Conservation (phyloP, 768 basidiomycete genomes). For the Agrocybe chaxingu region DNA sequence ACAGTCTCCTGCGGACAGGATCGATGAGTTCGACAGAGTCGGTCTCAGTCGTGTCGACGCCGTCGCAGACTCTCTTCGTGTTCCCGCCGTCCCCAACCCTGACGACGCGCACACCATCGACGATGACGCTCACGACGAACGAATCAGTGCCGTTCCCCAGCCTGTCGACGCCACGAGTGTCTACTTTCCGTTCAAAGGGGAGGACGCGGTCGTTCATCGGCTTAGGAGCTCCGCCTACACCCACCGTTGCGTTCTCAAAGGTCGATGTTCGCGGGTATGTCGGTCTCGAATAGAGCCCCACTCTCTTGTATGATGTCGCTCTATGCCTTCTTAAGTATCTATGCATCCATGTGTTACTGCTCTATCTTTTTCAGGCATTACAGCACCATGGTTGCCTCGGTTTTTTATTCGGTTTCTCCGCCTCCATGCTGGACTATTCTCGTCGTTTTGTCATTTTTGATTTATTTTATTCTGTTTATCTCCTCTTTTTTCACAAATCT, state of each 20-base stretch:
- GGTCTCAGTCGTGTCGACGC: constrained; percentile 37
- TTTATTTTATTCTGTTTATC: constrained; percentile 5
- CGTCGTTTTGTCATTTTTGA: background rate
- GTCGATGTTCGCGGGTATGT: constrained; percentile 85
- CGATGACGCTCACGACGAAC: constrained; percentile 77
- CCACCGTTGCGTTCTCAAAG: constrained; percentile 79
- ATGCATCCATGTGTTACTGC: constrained; percentile 4
- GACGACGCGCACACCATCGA: constrained; percentile 65
- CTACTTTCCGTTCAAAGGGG: constrained; percentile 63
- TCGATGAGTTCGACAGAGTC: constrained; percentile 22
- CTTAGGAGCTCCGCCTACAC: constrained; percentile 61
- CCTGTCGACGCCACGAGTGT: constrained; percentile 64
- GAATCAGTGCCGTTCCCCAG: constrained; percentile 52
- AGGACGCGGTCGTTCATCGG: constrained; percentile 75
- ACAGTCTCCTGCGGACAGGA: constrained; percentile 29
- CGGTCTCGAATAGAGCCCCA: constrained; percentile 37
- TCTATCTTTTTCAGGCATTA: constrained; percentile 6
- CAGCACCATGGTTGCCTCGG: background rate
- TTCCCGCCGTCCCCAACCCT: constrained; percentile 75
- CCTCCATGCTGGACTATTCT: background rate
- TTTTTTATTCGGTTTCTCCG: background rate
- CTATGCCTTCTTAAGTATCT: constrained; percentile 7
- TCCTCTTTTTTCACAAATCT: constrained; percentile 2
- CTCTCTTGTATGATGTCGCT: background rate
- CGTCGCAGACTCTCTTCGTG: constrained; percentile 83